Base-by-base conservation (phyloP, 371 early-diverging fungal species). In the Syncephalastrum monosporum region DNA sequence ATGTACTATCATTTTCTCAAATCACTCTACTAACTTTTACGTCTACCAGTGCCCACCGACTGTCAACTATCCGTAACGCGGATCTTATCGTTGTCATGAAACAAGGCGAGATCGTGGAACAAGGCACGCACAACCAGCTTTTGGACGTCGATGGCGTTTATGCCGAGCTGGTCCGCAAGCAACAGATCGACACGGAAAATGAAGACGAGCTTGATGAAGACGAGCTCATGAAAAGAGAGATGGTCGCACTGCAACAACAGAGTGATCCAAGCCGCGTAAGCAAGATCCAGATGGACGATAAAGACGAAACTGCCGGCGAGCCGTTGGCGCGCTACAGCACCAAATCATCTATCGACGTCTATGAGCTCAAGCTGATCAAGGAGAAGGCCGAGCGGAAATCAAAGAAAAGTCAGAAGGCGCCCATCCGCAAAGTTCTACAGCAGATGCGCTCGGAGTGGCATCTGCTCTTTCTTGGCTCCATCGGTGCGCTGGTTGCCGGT, bases 11-110 rank as follows among this genome's bases (percentile, higher is more conserved):
- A 5, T 7, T 27, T 33, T 33, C 38, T 33, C 10, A 10, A 5
- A 90, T 97, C 65, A 0, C 0, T 50, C 88, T 13, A 43, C 64
- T 15, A 82, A 82, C 94, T 0, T 93, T 93, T 3, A 81, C 21
- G 21, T 2, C 97, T 33, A 83, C 93, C 4, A 87, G 96, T 55
- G 95, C 96, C 0, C 96, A 95, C 61, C 81, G 90, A 4, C 71
- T 91, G 2, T 85, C 89, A 29, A 90, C 90, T 0, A 79, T 85
- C 54, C 69, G 68, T 16, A 83, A 91, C 57, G 87, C 92, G 0
- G 89, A 95, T 59, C 57, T 78, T 47, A 94, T 96, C 66, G 77
- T 85, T 44, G 90, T 90, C 14, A 79, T 89, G 75, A 68, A 81
- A 49, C 61, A 84, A 42, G 91, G 91, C 15, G 51, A 67, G 2